phyloP scores from a whole-genome alignment of 352 stramenopile genomes.

The Pythium grandisporangium region DNA sequence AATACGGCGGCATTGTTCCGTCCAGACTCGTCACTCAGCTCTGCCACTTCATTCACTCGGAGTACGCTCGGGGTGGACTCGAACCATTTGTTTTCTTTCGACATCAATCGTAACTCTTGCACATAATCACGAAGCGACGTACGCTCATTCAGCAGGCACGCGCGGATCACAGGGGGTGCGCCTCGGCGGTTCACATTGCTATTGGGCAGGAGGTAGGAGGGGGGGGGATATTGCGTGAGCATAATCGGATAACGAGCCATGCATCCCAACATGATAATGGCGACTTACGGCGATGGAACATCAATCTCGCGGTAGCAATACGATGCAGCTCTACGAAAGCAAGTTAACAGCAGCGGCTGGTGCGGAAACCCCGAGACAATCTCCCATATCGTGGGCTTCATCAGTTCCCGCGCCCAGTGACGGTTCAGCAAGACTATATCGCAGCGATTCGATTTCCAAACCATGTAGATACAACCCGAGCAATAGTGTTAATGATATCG shows the following conservation, averaged over 20 bases:
- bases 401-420: constrained; percentile 72
- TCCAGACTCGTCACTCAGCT: constrained; percentile 43
- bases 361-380: constrained; percentile 69
- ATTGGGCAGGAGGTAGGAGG: constrained; percentile 1
- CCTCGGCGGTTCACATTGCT: constrained; percentile 85
- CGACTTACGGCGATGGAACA: constrained; percentile 68
- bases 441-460: too few relatives aligned
- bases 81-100: constrained; percentile 63
- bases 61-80: constrained; percentile 28
- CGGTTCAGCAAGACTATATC: constrained; percentile 54
- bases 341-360: constrained; percentile 67
- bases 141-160: constrained; percentile 72
- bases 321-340: constrained; percentile 74
- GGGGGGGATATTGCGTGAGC: too few relatives aligned
- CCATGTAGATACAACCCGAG: too few relatives aligned
- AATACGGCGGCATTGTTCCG: constrained; percentile 44
- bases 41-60: constrained; percentile 32
- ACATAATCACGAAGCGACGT: constrained; percentile 85
- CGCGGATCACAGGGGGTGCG: constrained; percentile 73
- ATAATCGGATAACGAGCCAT: background rate
- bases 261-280: background rate
- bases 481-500: too few relatives aligned
- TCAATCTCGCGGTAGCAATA: constrained; percentile 86
- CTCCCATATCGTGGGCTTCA: constrained; percentile 78
- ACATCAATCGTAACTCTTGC: constrained; percentile 71